phyloP scores from a whole-genome alignment of 179 eudicot genomes.

The Spergularia azorica region DNA sequence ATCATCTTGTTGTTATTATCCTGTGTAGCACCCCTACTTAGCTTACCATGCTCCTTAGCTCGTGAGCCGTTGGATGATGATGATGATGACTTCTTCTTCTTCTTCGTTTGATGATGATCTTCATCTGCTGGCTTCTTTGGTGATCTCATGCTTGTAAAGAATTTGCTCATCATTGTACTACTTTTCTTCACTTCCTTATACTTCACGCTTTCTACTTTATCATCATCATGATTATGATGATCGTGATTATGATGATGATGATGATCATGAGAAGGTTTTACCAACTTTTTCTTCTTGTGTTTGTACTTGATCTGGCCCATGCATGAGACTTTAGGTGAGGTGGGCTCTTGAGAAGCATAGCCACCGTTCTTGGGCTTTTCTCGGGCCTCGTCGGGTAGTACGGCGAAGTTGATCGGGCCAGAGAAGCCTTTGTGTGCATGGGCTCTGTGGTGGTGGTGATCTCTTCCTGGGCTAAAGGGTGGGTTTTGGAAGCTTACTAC shows the following conservation, averaged over 20 bases:
- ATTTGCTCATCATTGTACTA: constrained; percentile 9
- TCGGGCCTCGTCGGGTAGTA: constrained; percentile 63
- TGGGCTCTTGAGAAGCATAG: constrained; percentile 55
- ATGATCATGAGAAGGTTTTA: background rate
- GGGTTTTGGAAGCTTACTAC: constrained; percentile 57
- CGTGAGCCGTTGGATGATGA: background rate
- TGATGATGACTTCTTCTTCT: background rate
- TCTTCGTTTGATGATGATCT: too few relatives aligned
- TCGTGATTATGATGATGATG: too few relatives aligned
- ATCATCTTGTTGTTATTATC: background rate
- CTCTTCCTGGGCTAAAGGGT: constrained; percentile 58
- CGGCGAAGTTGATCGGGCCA: constrained; percentile 45
- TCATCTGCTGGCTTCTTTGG: background rate
- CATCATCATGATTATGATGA: too few relatives aligned
- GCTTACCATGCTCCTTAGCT: constrained; percentile 19
- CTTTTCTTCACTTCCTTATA: background rate
- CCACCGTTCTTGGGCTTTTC: constrained; percentile 34
- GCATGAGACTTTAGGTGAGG: constrained; percentile 86
- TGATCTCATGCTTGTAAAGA: constrained; percentile 17
- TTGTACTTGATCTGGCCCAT: constrained; percentile 85
- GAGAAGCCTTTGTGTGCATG: constrained; percentile 47
- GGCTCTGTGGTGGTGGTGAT: constrained; percentile 26
- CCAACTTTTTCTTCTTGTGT: constrained; percentile 36
- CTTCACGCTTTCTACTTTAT: background rate
- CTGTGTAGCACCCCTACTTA: background rate